Conservation (phyloP, 2,329 filamentous ascomycete species). For the Periglandula ipomoeae region DNA sequence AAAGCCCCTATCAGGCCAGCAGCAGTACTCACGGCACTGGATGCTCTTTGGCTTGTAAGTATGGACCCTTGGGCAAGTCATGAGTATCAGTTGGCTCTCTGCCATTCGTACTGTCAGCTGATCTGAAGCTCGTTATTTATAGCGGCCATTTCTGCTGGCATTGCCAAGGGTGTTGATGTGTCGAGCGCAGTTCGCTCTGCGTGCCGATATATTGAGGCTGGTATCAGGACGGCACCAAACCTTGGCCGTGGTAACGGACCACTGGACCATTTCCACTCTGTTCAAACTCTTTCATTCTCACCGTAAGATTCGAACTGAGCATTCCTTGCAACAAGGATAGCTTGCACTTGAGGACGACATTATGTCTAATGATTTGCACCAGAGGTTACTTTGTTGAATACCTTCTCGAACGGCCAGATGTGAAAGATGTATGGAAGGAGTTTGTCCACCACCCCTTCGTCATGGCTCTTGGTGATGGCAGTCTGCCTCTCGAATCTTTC, state of each 20-base stretch:
- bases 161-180: constrained; percentile 50
- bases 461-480: constrained; percentile 63
- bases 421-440: constrained; percentile 62
- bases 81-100: too few species aligned
- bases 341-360: not conserved
- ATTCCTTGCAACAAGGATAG: not conserved
- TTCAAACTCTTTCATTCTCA: constrained; percentile 57
- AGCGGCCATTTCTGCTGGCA: constrained; percentile 68
- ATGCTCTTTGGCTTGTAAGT: constrained; percentile 78
- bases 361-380: not conserved
- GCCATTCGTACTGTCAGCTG: not conserved
- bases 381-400: constrained; percentile 79
- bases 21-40: constrained; percentile 90
- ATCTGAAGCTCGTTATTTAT: not conserved
- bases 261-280: constrained; percentile 71
- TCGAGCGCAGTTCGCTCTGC: constrained; percentile 55
- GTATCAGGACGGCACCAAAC: constrained; percentile 54
- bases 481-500: constrained; percentile 66
- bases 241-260: constrained; percentile 62
- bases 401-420: constrained; percentile 63
- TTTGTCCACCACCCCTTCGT: constrained; percentile 83
- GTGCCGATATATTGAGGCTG: constrained; percentile 62
- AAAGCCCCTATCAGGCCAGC: constrained; percentile 62
- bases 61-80: too few species aligned
- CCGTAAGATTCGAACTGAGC: constrained; percentile 34